Base-by-base conservation (phyloP, 495 filamentous ascomycete genomes). In the Daldinia concentrica region DNA sequence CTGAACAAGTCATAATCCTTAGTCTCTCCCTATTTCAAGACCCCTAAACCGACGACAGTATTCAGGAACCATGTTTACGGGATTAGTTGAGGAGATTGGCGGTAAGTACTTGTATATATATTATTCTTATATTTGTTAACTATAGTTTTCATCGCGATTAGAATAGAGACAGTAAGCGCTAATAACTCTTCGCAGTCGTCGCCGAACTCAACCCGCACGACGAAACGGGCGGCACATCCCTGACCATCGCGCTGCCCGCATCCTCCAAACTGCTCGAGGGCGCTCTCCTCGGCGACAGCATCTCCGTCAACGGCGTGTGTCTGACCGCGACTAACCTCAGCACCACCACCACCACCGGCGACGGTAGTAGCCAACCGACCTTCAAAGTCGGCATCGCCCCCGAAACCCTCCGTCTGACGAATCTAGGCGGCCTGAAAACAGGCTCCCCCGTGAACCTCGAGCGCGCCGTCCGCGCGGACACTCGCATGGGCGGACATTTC, bases 381-480 rank as follows among this genome's bases (percentile, higher is more conserved):
- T 99, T 99, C 90, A 96, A 91, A 67, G 94, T 98, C 70, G 95
- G 95, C 79, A 90, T 97, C 71, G 93, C 95, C 2, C 95, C 96
- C 72, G 95, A 99, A 81, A 98, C 96, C 8, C 91, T 99, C 27
- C 94, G 95, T 17, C 90, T 95, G 43, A 99, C 96, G 36, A 97
- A 97, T 81, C 91, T 99, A 12, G 93, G 93, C 58, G 84, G 84
- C 22, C 82, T 97, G 15, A 76, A 83, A 5, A 71, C 82, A 39
- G 71, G 52, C 15, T 80, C 81, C 26, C 79, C 77, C 30, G 94
- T 98, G 58, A 98, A 99, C 80, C 91, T 99, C 30, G 95, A 99
- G 82, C 89, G 95, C 9, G 95, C 95, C 4, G 94, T 98, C 58
- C 90, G 89, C 2, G 92, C 93, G 0, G 86, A 89, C 64, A 97